phyloP scores from a whole-genome alignment of 2,329 filamentous ascomycete species.

The Fusarium sp. region DNA sequence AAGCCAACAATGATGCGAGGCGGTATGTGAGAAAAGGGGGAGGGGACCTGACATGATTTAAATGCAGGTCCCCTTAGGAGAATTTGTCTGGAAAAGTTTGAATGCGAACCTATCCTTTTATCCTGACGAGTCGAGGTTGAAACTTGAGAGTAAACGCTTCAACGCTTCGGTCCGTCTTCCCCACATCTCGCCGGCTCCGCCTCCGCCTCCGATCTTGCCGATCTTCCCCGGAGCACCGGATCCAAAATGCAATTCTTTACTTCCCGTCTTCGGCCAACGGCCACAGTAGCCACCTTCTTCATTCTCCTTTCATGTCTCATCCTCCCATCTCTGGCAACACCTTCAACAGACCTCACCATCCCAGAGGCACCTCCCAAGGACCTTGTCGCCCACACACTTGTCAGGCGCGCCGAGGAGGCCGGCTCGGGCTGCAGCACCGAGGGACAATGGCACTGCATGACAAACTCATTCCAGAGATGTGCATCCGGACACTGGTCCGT shows the following conservation, averaged over 20 bases:
- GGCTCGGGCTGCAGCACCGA: conserved; percentile 59
- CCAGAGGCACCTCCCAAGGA: neutral
- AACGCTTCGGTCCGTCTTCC: conserved; percentile 4
- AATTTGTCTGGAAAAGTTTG: neutral
- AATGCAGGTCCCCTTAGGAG: neutral
- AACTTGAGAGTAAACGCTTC: neutral
- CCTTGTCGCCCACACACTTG: neutral
- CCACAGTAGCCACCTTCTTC: conserved; percentile 3
- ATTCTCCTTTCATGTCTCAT: conserved; percentile 24
- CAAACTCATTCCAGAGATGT: conserved; percentile 62
- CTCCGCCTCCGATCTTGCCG: conserved; percentile 14
- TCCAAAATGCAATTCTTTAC: conserved; percentile 19
- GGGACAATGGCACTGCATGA: conserved; percentile 68
- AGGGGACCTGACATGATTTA: neutral
- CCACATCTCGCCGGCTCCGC: conserved; percentile 29
- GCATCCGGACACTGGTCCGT: conserved; percentile 60
- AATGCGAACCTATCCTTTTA: neutral
- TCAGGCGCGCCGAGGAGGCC: conserved; percentile 44
- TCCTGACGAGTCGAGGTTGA: neutral
- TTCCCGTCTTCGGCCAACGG: neutral
- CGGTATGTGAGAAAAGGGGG: conserved; percentile 24
- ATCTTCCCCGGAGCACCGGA: conserved; percentile 14
- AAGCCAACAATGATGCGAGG: conserved; percentile 18
- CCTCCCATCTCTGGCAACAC: neutral
- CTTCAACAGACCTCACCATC: conserved; percentile 4